Conservation (phyloP, 768 basidiomycete genomes). For the Amanita inopinata region DNA sequence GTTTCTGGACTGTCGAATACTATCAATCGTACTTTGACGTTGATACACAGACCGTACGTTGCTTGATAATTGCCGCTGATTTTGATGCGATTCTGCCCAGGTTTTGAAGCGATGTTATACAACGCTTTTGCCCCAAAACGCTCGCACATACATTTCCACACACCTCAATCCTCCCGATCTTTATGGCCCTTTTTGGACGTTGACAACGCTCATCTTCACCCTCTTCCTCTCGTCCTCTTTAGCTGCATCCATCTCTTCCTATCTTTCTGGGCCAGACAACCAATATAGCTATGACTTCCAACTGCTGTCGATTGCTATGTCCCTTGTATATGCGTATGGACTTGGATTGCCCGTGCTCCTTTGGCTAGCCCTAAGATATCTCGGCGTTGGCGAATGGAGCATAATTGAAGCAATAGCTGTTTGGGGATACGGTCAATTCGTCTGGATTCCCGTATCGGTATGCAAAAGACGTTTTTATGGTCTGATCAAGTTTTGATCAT, state of each 20-base stretch:
- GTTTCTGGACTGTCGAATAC: conserved; percentile 78
- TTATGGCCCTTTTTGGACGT: conserved; percentile 95
- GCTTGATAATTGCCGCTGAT: conserved; percentile 5
- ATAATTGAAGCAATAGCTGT: conserved; percentile 73
- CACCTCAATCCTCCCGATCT: conserved; percentile 65
- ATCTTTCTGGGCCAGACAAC: conserved; percentile 52
- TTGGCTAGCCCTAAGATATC: conserved; percentile 78
- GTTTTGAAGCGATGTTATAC: conserved; percentile 69
- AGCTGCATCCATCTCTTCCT: conserved; percentile 79
- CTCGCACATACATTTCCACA: conserved; percentile 46
- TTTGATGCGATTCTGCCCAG: conserved; percentile 21
- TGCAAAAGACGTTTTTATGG: conserved; percentile 16
- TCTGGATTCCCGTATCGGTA: conserved; percentile 85
- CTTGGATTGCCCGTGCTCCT: conserved; percentile 72
- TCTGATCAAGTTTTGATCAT: not conserved
- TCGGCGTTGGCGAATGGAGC: conserved; percentile 87
- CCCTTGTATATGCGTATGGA: conserved; percentile 83
- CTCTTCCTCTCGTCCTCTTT: conserved; percentile 93
- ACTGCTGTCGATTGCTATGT: conserved; percentile 71
- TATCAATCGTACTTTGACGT: conserved; percentile 87
- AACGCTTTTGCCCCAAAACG: conserved; percentile 65
- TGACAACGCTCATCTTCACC: conserved; percentile 88
- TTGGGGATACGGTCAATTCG: conserved; percentile 77
- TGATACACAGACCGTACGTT: conserved; percentile 61
- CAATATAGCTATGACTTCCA: conserved; percentile 80